phyloP scores from a whole-genome alignment of 495 filamentous ascomycete genomes.

The Penicillium chermesinum region DNA sequence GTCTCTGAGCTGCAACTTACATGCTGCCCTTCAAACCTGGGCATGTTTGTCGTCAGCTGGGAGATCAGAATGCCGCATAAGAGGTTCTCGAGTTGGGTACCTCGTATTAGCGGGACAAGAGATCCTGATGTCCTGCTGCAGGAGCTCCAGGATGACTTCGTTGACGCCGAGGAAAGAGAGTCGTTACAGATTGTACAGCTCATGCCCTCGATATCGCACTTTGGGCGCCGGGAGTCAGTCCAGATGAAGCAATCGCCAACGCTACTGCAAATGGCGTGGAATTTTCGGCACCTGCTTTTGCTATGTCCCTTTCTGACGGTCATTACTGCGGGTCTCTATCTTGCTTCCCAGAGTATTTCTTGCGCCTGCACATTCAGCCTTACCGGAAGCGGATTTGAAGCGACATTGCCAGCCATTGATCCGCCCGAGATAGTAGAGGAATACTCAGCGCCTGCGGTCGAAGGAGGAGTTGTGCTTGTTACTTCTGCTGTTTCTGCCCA shows the following conservation, averaged over 20 bases:
- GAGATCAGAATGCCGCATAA: not conserved
- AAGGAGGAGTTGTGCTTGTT: not conserved
- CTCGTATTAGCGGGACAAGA: conserved; percentile 15
- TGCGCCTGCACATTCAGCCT: too few species aligned
- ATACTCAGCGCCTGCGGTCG: too few species aligned
- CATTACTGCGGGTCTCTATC: too few species aligned
- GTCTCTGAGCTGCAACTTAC: conserved; percentile 22
- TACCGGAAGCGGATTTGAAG: too few species aligned
- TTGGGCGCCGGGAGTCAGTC: too few species aligned
- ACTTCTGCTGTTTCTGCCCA: not conserved
- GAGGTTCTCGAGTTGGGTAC: conserved; percentile 17
- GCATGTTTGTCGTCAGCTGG: conserved; percentile 30
- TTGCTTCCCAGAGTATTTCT: too few species aligned
- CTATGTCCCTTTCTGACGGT: too few species aligned
- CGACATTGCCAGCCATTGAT: too few species aligned
- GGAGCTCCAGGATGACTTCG: not conserved
- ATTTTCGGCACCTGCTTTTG: too few species aligned
- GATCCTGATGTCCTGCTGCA: not conserved
- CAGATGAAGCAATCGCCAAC: not conserved
- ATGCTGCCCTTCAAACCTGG: conserved; percentile 21
- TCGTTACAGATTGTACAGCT: not conserved
- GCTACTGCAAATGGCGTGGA: too few species aligned
- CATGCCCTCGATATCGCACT: not conserved
- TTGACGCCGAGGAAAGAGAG: not conserved
- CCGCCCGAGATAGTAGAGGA: too few species aligned